Evolutionary conservation across 805 yeast genomes (phyloP), one percentile per base, ranked within the genome.

Genomic region (Hanseniaspora thailandica): DNA sequence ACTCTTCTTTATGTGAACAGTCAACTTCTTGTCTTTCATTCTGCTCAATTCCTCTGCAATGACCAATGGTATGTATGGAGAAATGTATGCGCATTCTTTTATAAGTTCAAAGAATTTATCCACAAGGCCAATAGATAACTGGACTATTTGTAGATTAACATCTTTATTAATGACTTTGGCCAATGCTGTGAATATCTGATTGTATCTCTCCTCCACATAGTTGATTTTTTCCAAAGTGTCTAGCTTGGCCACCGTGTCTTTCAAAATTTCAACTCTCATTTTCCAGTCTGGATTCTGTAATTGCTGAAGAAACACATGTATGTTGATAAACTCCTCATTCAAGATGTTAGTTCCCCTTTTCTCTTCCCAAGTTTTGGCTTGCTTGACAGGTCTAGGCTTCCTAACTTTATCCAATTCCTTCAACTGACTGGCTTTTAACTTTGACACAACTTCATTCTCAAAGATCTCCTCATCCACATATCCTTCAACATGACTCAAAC

Each of bases 351-450:
- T 41, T 36, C 26, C 31, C 13, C 31, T 19, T 31, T 25, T 48
- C n/a, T 33, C 34, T 10, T 9, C 23, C 52, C 46, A 40, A 9
- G 31, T 15, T 22, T 45, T 26, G 23, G 17, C 63, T 68, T 43
- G 61, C 69, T 48, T 68, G 28, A 9, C 19, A 5, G 30, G 12
- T 15, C 26, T 25, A 13, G 38, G 39, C 17, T 46, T 28, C 74
- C 41, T 25, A 78, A 80, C 34, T 78, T 77, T 6, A 78, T 72
- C 55, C 90, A 73, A 62, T 89, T 97, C 55, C 57, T 82, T 84
- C 66, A 86, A 90, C 66, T 90, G 97, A 20, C 88, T 86, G 0
- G 96, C 95, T 64, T 90, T 93, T 67, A 93, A 73, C 26, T 79
- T 80, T 2, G 82, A 76, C 53, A 86, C 76, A 38, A 87, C 67